Evolutionary conservation across 495 filamentous ascomycete species (phyloP).

Genomic region (Xylaria venustula): DNA sequence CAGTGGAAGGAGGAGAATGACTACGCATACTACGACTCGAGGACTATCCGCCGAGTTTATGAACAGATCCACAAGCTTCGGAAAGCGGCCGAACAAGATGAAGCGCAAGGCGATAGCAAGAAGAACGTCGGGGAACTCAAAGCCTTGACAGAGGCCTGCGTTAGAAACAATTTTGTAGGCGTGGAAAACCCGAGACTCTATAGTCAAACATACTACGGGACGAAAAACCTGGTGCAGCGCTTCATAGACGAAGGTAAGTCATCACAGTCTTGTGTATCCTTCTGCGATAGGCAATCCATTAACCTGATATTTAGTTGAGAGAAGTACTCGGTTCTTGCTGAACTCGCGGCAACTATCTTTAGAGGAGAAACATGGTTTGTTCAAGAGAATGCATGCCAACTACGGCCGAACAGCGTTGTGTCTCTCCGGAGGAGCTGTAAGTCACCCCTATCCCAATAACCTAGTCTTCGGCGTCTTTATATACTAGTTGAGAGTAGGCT

Average conservation of each 20-base stretch:
- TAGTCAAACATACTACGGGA: slow-evolving; percentile 94
- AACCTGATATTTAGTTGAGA: slow-evolving; percentile 46
- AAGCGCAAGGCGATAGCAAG: slow-evolving; percentile 34
- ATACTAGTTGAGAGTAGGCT: neutral
- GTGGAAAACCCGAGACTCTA: slow-evolving; percentile 94
- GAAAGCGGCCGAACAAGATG: slow-evolving; percentile 56
- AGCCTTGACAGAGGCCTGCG: slow-evolving; percentile 77
- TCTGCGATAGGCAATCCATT: neutral
- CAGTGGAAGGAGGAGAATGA: slow-evolving; percentile 84
- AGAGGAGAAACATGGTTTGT: slow-evolving; percentile 77
- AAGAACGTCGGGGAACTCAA: slow-evolving; percentile 69
- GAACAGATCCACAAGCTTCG: slow-evolving; percentile 67
- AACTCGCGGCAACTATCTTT: slow-evolving; percentile 61
- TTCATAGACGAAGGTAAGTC: slow-evolving; percentile 75
- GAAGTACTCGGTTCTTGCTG: slow-evolving; percentile 63
- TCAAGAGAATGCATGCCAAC: slow-evolving; percentile 86
- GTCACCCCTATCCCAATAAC: neutral
- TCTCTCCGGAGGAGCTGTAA: slow-evolving; percentile 84
- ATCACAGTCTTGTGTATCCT: slow-evolving; percentile 12
- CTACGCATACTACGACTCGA: slow-evolving; percentile 91
- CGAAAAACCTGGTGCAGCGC: slow-evolving; percentile 85
- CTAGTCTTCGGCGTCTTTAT: neutral
- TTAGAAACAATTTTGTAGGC: slow-evolving; percentile 96
- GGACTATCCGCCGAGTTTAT: slow-evolving; percentile 72
- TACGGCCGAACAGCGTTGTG: slow-evolving; percentile 91